Base-by-base conservation (phyloP, 257 asterid species). In the Lycium ferocissimum region DNA sequence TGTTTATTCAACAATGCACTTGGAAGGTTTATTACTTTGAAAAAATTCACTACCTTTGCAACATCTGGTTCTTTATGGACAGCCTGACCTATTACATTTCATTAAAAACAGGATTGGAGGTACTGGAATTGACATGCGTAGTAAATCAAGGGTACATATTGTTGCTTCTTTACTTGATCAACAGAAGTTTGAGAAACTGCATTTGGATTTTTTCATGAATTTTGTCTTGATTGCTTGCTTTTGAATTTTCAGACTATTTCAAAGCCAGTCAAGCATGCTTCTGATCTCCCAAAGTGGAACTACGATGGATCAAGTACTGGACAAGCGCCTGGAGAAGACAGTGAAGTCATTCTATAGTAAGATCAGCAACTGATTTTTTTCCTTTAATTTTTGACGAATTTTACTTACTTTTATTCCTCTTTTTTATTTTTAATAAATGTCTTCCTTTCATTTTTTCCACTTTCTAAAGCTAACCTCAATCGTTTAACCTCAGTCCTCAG, bases 301-400 rank as follows among this genome's bases (percentile, higher is more conserved):
- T 96, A 94, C 58, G 99, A 96, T 84, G 99, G 99, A 87, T 96
- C 99, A 18, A 96, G 99, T 85, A 96, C 98, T 18, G 99, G 99
- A 84, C 99, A 96, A 86, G 99, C 99, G 80, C 98, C 98, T 12
- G 99, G 98, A 81, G 97, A 94, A 85, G 99, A 96, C 45, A 96
- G 99, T 91, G 99, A 95, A 96, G 99, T 95, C 86, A 95, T 96
- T 85, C 90, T 96, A 90, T 96, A 96, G 99, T 96, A 94, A 93
- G 92, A 86, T 75, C 83, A 51, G 2, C 45, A 51, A 26, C n/a
- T 76, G 43, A 22, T 75, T 75, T 73, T 47, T 73, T 7, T 35
- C n/a, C 5, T 2, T 3, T 40, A 11, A 5, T 73, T 40, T 72
- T 49, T 15, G 26, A 40, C 67, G 43, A 38, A 61, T 79, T 15